Percentiles rank a stretch among this genome's conserved stretches.
Evolutionary conservation across 257 asterid genomes (phyloP).

Genomic region (Solanum bulbocastanum): DNA sequence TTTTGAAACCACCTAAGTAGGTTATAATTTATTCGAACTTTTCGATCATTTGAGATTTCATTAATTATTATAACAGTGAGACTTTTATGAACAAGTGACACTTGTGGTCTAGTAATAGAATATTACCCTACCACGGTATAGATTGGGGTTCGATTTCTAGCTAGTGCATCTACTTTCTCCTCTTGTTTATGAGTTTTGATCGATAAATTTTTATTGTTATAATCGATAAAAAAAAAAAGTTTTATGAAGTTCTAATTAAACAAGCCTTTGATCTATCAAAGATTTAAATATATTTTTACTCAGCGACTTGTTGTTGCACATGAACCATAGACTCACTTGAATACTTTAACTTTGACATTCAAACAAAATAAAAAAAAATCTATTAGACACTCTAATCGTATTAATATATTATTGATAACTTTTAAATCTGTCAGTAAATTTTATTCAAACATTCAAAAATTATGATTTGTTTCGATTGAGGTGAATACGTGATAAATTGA

Average conservation of each 20-base stretch:
- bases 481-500: background rate
- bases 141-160: slow-evolving; percentile 66
- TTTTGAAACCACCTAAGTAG: background rate
- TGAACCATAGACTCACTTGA: no score
- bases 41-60: background rate
- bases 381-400: background rate
- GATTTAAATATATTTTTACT: no score
- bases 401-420: background rate
- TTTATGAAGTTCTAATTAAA: no score
- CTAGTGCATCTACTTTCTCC: background rate
- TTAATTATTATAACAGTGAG: background rate
- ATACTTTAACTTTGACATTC: no score
- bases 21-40: no score
- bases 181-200: no score
- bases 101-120: slow-evolving; percentile 92
- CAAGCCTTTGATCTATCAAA: no score
- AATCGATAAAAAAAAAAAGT: background rate
- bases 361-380: background rate
- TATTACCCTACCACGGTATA: slow-evolving; percentile 86
- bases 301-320: no score
- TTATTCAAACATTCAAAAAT: no score
- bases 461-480: background rate
- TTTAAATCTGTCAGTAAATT: no score
- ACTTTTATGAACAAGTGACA: slow-evolving; percentile 1
- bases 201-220: no score